Conservation (phyloP, 1,284 basidiomycete genomes). For the Schizophyllum commune region DNA sequence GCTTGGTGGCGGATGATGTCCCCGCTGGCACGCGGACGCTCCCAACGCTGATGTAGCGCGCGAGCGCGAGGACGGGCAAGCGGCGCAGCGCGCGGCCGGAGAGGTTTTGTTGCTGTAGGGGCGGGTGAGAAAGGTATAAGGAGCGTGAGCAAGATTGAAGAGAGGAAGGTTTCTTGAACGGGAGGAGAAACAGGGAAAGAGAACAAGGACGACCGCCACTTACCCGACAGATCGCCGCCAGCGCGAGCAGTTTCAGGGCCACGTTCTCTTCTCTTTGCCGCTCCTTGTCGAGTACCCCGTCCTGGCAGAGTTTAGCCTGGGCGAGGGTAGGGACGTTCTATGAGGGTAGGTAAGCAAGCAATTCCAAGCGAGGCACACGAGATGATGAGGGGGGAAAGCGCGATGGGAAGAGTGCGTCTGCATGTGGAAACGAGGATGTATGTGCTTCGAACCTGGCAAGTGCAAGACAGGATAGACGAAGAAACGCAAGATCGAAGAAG, state of each 20-base stretch:
- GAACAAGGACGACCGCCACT: neutral
- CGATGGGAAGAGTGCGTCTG: no score
- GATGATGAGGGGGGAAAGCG: no score
- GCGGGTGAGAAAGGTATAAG: neutral
- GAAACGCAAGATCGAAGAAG: slow-evolving; percentile 1
- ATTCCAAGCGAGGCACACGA: no score
- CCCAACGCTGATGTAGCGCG: slow-evolving; percentile 64
- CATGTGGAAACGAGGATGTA: slow-evolving; percentile 26
- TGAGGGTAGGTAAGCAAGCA: neutral
- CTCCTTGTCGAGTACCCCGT: slow-evolving; percentile 41
- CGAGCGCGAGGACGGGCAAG: slow-evolving; percentile 87
- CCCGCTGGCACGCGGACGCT: slow-evolving; percentile 8
- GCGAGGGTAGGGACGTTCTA: slow-evolving; percentile 45
- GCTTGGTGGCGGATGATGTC: neutral
- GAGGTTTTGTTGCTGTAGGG: slow-evolving; percentile 54
- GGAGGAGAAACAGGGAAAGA: neutral
- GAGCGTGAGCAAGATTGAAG: neutral
- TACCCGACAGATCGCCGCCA: slow-evolving; percentile 74
- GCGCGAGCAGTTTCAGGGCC: slow-evolving; percentile 50
- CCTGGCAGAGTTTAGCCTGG: slow-evolving; percentile 34
- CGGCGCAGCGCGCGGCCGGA: slow-evolving; percentile 87
- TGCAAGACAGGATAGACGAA: neutral
- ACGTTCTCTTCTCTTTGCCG: slow-evolving; percentile 41
- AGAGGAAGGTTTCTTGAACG: slow-evolving; percentile 16
- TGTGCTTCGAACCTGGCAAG: neutral